Evolutionary conservation across 2,329 filamentous ascomycete genomes (phyloP).

Genomic region (Ceratocystis ficicola): DNA sequence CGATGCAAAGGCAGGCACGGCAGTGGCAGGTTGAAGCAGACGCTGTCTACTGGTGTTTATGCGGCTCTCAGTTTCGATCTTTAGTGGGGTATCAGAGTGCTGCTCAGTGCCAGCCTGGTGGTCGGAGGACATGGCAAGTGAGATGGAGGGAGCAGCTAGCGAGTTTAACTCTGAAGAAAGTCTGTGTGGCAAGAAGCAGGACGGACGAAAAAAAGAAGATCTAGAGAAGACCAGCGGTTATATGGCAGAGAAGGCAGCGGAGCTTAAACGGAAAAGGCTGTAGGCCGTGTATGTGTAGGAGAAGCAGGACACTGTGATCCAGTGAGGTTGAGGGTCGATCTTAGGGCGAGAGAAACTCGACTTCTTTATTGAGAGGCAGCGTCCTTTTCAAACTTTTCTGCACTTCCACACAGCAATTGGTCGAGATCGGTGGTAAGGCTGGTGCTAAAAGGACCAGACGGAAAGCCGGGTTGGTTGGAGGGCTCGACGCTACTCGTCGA

Average conservation of each 20-base stretch:
- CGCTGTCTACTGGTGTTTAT: not conserved
- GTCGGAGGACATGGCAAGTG: constrained; percentile 6
- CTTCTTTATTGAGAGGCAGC: not conserved
- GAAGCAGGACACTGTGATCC: not conserved
- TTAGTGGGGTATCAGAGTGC: not conserved
- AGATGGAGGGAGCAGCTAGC: not conserved
- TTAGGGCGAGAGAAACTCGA: not conserved
- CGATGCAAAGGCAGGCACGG: not conserved
- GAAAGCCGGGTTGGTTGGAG: not conserved
- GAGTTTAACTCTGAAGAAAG: not conserved
- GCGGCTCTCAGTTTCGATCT: not conserved
- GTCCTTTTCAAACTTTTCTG: not conserved
- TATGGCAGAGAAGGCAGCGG: not conserved
- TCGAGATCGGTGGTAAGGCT: not conserved
- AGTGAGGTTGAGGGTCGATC: not conserved
- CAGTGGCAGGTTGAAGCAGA: not conserved
- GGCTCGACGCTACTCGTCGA: not conserved
- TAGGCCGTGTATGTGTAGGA: not conserved
- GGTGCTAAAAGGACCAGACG: not conserved
- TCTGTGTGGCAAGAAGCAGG: not conserved
- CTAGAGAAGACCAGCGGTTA: not conserved
- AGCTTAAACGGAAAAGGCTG: not conserved
- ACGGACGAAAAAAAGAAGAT: not conserved
- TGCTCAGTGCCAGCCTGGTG: not conserved
- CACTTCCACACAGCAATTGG: not conserved